Conservation (phyloP, 495 filamentous ascomycete species). For the Cercophora sp. region DNA sequence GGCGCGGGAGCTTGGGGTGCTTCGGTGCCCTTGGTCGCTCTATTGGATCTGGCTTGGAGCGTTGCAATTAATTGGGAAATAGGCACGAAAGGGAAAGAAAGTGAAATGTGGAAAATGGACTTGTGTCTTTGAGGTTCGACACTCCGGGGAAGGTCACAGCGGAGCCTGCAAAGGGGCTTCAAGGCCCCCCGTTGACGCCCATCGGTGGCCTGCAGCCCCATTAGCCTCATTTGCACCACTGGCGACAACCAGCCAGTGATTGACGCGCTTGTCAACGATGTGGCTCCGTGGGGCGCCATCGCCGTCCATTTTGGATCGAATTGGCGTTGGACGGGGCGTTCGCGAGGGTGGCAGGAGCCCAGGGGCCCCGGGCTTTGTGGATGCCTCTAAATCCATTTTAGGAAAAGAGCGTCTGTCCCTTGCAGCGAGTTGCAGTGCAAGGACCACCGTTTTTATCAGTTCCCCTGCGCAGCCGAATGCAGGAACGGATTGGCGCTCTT, state of each 20-base stretch:
- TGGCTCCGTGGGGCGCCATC: slow-evolving; percentile 4
- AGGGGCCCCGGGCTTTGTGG: background rate
- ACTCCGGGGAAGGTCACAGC: slow-evolving; percentile 16
- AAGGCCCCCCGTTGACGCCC: slow-evolving; percentile 11
- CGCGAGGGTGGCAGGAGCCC: too few species aligned
- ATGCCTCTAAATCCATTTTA: background rate
- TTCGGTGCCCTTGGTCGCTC: slow-evolving; percentile 6
- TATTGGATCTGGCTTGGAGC: slow-evolving; percentile 6
- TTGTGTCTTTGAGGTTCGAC: background rate
- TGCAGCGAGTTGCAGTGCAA: too few species aligned
- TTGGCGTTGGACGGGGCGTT: too few species aligned
- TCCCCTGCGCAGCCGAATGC: slow-evolving; percentile 5
- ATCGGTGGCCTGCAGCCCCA: slow-evolving; percentile 1
- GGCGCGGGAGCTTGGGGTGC: too few species aligned
- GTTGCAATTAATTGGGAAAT: slow-evolving; percentile 6
- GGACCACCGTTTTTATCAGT: too few species aligned
- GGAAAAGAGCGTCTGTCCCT: background rate
- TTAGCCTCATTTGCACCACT: slow-evolving; percentile 5
- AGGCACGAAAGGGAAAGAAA: slow-evolving; percentile 1
- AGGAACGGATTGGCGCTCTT: background rate
- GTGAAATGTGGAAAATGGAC: slow-evolving; percentile 5
- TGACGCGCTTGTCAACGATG: background rate
- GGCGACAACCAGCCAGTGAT: slow-evolving; percentile 6
- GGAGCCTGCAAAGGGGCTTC: slow-evolving; percentile 7
- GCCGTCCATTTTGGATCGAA: slow-evolving; percentile 6